Percentiles rank a stretch among this genome's conserved stretches.
These are phyloP conservation scores for Chaetomiaceae sp. DNA, from an alignment of 2,329 filamentous ascomycete genomes.

Conservation along the genomic window DNA sequence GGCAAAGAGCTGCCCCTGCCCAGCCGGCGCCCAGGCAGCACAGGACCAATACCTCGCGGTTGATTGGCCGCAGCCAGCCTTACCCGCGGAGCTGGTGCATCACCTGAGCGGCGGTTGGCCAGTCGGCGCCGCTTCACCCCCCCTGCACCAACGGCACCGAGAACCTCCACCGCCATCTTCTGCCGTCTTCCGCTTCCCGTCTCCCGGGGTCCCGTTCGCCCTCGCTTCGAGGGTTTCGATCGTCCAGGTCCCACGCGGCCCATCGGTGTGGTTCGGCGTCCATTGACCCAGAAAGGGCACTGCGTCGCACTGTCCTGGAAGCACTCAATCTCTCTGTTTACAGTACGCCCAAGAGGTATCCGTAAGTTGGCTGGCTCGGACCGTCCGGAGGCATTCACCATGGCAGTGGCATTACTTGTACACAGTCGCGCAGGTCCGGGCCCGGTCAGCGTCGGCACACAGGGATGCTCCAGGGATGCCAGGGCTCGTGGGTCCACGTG, in stretches of 20 bases:
- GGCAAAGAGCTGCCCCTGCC: not conserved
- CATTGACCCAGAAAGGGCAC: too few relatives aligned
- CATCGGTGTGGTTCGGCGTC: too few relatives aligned
- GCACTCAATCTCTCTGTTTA: too few relatives aligned
- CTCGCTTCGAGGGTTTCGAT: too few relatives aligned
- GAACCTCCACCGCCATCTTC: constrained; percentile 1
- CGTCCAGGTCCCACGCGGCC: too few relatives aligned
- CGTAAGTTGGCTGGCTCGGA: too few relatives aligned
- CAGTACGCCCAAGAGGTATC: too few relatives aligned
- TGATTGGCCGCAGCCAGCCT: constrained; percentile 11
- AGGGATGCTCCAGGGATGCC: constrained; percentile 9
- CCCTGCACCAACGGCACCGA: constrained; percentile 10
- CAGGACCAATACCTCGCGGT: too few relatives aligned
- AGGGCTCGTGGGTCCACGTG: constrained; percentile 17
- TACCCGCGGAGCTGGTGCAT: constrained; percentile 11
- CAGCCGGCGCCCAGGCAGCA: too few relatives aligned
- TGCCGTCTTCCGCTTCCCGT: not conserved
- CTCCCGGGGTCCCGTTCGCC: too few relatives aligned
- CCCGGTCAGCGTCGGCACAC: constrained; percentile 22
- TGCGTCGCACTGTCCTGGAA: not conserved
- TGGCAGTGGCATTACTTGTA: too few relatives aligned
- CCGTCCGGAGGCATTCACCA: too few relatives aligned
- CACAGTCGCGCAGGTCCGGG: not conserved
- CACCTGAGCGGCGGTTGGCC: constrained; percentile 12
- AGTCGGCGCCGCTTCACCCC: constrained; percentile 3